These are phyloP conservation scores for Nymphaea thermarum DNA, from an alignment of 164 flowering plant species.

Conservation along the genomic window DNA sequence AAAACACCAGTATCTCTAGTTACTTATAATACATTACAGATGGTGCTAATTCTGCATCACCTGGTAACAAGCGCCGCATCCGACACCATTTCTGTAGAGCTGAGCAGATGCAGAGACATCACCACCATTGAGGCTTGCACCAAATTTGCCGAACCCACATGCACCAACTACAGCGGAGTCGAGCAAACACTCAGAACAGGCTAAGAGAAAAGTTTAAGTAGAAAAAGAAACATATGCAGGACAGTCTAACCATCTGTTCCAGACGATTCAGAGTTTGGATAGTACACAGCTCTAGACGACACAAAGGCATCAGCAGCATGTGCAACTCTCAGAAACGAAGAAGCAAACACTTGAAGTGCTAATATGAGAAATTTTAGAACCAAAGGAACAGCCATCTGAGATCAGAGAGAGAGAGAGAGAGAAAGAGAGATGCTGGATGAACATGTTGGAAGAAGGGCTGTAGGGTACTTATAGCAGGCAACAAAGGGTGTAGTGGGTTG, in stretches of 20 bases:
- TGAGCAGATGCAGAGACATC: constrained; percentile 79
- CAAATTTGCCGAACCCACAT: constrained; percentile 69
- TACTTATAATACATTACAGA: too few species aligned
- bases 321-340: constrained; percentile 21
- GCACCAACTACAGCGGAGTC: constrained; percentile 40
- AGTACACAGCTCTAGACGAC: constrained; percentile 58
- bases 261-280: constrained; percentile 50
- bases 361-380: too few species aligned
- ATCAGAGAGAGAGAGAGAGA: background rate
- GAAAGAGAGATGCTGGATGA: background rate
- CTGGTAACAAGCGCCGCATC: constrained; percentile 94
- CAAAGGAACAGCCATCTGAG: too few species aligned
- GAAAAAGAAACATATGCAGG: background rate
- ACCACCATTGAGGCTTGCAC: constrained; percentile 75
- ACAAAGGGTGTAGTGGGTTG: too few species aligned
- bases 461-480: too few species aligned
- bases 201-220: background rate
- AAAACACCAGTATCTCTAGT: too few species aligned
- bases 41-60: constrained; percentile 12
- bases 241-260: constrained; percentile 48
- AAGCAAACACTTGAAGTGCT: background rate
- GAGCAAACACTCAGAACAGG: background rate
- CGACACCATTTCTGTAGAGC: constrained; percentile 63
- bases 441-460: background rate
- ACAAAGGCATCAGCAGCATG: constrained; percentile 43